Evolutionary conservation across 192 early-diverging fungal species (phyloP).

Genomic region (Coemansia sp.): DNA sequence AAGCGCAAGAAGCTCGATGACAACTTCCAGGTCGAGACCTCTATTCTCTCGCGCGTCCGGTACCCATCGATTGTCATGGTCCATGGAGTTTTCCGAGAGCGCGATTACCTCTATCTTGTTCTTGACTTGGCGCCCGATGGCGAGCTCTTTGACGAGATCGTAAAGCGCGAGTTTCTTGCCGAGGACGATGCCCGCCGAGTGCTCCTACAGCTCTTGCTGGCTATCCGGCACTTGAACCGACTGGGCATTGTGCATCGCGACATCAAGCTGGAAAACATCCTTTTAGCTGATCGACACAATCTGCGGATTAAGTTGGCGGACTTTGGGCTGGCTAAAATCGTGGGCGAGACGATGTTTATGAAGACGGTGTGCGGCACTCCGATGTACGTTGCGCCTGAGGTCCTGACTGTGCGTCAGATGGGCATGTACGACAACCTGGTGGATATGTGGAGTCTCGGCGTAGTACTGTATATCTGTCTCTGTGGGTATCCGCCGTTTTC

Average conservation of each 20-base stretch:
- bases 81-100: conserved; percentile 54
- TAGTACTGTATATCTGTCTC: conserved; percentile 91
- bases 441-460: conserved; percentile 95
- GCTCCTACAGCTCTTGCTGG: conserved; percentile 76
- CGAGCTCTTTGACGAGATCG: conserved; percentile 93
- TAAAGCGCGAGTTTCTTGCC: conserved; percentile 68
- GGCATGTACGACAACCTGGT: conserved; percentile 75
- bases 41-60: conserved; percentile 52
- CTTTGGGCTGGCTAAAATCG: conserved; percentile 92
- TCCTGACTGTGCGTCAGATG: conserved; percentile 71
- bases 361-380: conserved; percentile 93
- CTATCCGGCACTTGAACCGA: conserved; percentile 72
- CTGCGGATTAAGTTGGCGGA: conserved; percentile 88
- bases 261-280: conserved; percentile 82
- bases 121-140: conserved; percentile 74
- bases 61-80: conserved; percentile 54
- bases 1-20: conserved; percentile 51
- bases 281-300: conserved; percentile 60
- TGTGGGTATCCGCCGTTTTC: conserved; percentile 89
- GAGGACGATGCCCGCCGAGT: conserved; percentile 80
- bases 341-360: conserved; percentile 67
- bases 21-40: conserved; percentile 52
- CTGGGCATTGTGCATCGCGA: conserved; percentile 74
- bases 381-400: conserved; percentile 89
- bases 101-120: conserved; percentile 53